These are phyloP conservation scores for Phytopythium aichiense DNA, from an alignment of 352 stramenopile genomes.

Conservation along the genomic window DNA sequence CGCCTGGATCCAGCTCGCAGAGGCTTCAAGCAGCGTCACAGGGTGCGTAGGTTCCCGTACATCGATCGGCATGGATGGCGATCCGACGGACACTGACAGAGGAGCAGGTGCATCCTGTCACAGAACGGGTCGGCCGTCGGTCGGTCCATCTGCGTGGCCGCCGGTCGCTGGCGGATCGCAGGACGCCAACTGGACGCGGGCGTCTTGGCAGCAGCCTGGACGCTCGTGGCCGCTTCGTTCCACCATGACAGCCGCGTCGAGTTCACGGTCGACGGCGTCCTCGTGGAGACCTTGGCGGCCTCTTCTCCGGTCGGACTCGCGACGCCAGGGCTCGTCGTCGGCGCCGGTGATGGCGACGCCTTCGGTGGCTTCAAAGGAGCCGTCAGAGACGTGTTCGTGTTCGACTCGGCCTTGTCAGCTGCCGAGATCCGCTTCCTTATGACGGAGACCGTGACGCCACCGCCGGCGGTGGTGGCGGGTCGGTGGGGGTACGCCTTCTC, in stretches of 20 bases:
- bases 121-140: constrained; percentile 33
- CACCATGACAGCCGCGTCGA: not conserved
- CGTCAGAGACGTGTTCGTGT: constrained; percentile 42
- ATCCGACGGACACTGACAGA: not conserved
- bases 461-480: constrained; percentile 16
- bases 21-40: constrained; percentile 9
- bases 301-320: not conserved
- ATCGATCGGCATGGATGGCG: too few relatives aligned
- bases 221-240: constrained; percentile 41
- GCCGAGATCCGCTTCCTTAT: constrained; percentile 43
- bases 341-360: constrained; percentile 13
- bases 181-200: constrained; percentile 9
- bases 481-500: constrained; percentile 24
- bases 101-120: constrained; percentile 38
- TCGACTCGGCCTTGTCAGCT: constrained; percentile 28
- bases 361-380: constrained; percentile 26
- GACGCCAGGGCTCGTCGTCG: constrained; percentile 3
- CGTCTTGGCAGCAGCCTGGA: constrained; percentile 15
- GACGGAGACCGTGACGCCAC: constrained; percentile 7
- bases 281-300: not conserved
- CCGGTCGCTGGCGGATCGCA: constrained; percentile 27
- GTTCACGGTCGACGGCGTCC: constrained; percentile 1
- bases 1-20: constrained; percentile 30
- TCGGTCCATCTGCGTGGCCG: constrained; percentile 32
- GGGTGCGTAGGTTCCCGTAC: constrained; percentile 10